A percentile compares a stretch with the other conserved stretches of the same genome.
phyloP scores from a whole-genome alignment of 108 stramenopile species.

The Pelagomonas calceolata region DNA sequence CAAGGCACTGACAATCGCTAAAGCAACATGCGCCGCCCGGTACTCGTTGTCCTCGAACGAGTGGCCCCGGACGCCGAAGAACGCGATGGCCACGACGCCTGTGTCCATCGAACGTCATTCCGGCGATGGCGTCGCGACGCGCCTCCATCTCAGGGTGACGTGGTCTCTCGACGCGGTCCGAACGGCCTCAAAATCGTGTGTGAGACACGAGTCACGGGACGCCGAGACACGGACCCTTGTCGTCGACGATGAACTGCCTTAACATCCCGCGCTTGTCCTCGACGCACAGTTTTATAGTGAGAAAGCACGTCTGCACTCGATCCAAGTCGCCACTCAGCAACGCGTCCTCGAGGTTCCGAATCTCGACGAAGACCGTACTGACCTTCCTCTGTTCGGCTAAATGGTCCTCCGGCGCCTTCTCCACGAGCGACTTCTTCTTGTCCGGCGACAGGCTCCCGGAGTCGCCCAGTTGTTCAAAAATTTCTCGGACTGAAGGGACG shows the following conservation, averaged over 20 bases:
- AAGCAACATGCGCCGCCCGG: background rate
- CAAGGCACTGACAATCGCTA: background rate
- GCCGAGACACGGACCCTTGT: no score
- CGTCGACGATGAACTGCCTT: slow-evolving; percentile 19
- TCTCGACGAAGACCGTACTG: background rate
- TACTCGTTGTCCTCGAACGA: slow-evolving; percentile 30
- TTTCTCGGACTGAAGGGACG: background rate
- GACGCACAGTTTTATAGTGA: background rate
- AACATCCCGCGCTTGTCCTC: slow-evolving; percentile 3
- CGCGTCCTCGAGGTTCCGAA: background rate
- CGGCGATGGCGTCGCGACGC: no score
- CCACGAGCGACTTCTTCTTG: background rate
- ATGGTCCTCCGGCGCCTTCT: background rate
- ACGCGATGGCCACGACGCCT: slow-evolving; percentile 58
- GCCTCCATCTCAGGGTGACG: no score
- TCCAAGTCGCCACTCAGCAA: background rate
- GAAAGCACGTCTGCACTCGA: background rate
- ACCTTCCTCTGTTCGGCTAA: background rate
- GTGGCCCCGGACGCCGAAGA: slow-evolving; percentile 60
- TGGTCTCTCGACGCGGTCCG: no score
- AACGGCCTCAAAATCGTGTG: no score
- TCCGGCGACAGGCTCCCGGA: background rate
- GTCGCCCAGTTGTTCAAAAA: background rate
- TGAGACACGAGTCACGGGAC: no score
- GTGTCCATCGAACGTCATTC: no score